These are phyloP conservation scores for Hypocrella siamensis DNA, from an alignment of 2,329 filamentous ascomycete genomes.

Conservation along the genomic window DNA sequence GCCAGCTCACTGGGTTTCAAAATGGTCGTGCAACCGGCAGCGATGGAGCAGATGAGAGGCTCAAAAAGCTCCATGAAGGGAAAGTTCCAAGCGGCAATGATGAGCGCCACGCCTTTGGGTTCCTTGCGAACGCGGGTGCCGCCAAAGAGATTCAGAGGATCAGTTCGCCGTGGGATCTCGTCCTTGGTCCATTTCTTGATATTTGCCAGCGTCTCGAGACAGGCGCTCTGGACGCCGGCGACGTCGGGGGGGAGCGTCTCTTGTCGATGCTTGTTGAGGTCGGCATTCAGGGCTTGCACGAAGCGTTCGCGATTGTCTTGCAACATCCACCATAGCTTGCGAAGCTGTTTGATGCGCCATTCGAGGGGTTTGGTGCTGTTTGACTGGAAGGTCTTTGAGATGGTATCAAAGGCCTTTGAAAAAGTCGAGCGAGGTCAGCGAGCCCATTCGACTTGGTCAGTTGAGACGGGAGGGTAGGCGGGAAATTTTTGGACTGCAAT, in stretches of 20 bases:
- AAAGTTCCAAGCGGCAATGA: conserved; percentile 31
- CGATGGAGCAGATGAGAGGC: conserved; percentile 24
- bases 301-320: conserved; percentile 20
- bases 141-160: conserved; percentile 15
- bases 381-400: conserved; percentile 3
- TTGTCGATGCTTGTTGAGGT: conserved; percentile 18
- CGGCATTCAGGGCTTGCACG: conserved; percentile 14
- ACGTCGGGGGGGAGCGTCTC: conserved; percentile 18
- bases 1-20: conserved; percentile 29
- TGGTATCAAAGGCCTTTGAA: conserved; percentile 3
- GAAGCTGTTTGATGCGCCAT: conserved; percentile 25
- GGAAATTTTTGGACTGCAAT: too few species aligned
- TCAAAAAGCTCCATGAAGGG: conserved; percentile 21
- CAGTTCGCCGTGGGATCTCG: conserved; percentile 11
- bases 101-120: conserved; percentile 25
- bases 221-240: conserved; percentile 14
- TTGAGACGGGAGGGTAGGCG: too few species aligned
- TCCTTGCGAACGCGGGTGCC: conserved; percentile 21
- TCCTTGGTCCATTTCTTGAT: conserved; percentile 24
- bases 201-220: conserved; percentile 19
- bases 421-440: too few species aligned
- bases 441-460: too few species aligned
- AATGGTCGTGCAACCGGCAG: conserved; percentile 23
- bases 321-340: conserved; percentile 24
- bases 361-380: conserved; percentile 17